Evolutionary conservation across 306 rosid genomes (phyloP).

Genomic region (Cercis canadensis): DNA sequence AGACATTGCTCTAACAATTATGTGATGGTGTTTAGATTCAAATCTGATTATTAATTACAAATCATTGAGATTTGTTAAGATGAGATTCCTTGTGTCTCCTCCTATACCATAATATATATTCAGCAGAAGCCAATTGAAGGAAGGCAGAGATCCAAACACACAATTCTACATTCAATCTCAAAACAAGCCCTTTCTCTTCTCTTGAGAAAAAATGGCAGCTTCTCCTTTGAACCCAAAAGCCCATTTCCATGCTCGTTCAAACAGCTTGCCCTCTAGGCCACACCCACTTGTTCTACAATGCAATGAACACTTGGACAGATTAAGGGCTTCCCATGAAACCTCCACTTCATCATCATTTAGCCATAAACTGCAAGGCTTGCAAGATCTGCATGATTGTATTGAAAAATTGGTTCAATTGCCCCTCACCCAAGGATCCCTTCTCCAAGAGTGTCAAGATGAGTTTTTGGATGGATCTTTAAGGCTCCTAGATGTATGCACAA

Average conservation of each 20-base stretch:
- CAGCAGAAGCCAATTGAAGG: conserved; percentile 11
- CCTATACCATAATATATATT: conserved; percentile 22
- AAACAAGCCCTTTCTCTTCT: background rate
- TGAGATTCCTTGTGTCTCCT: conserved; percentile 40
- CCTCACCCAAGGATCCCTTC: conserved; percentile 29
- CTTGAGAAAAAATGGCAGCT: conserved; percentile 21
- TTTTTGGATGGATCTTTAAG: conserved; percentile 41
- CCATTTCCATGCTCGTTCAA: conserved; percentile 34
- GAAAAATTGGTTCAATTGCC: conserved; percentile 29
- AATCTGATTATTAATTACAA: conserved; percentile 26
- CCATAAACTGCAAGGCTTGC: conserved; percentile 33
- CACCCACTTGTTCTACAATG: conserved; percentile 39
- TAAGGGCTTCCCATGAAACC: conserved; percentile 30
- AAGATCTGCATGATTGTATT: conserved; percentile 36
- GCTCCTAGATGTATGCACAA: conserved; percentile 35
- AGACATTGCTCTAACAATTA: conserved; percentile 16
- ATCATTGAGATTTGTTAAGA: conserved; percentile 2
- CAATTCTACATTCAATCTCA: background rate
- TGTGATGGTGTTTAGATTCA: conserved; percentile 39
- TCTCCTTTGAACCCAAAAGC: conserved; percentile 26
- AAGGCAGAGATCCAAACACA: conserved; percentile 27
- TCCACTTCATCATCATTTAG: conserved; percentile 35
- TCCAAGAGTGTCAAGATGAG: conserved; percentile 21
- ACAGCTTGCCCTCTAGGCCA: conserved; percentile 39
- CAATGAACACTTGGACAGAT: conserved; percentile 29